Conservation (phyloP, 805 yeast genomes). For the Ogataea dorogensis region DNA sequence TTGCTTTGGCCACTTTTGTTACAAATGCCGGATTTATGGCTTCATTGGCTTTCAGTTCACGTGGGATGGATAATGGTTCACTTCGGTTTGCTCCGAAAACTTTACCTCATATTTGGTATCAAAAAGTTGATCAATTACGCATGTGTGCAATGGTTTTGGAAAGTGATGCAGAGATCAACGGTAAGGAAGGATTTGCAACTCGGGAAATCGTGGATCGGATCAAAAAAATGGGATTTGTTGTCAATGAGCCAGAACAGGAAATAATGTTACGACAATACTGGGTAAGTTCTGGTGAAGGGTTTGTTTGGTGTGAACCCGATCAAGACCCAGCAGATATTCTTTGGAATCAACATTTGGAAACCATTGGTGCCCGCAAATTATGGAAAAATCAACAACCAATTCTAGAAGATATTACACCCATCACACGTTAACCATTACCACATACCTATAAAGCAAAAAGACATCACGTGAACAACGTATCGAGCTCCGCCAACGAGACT, state of each 20-base stretch:
- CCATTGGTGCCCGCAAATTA: slow-evolving; percentile 30
- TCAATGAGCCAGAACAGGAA: slow-evolving; percentile 62
- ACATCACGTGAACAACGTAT: slow-evolving; percentile 41
- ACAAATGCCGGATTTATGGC: slow-evolving; percentile 48
- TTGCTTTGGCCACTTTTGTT: slow-evolving; percentile 49
- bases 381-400: slow-evolving; percentile 26
- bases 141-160: slow-evolving; percentile 66
- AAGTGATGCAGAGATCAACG: slow-evolving; percentile 55
- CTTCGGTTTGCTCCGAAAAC: slow-evolving; percentile 67
- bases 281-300: slow-evolving; percentile 84
- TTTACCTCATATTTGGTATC: slow-evolving; percentile 59
- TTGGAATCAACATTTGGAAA: slow-evolving; percentile 34
- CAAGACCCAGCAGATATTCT: slow-evolving; percentile 77
- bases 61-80: slow-evolving; percentile 49
- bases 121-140: slow-evolving; percentile 64
- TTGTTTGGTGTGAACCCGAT: slow-evolving; percentile 88
- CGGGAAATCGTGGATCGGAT: slow-evolving; percentile 30
- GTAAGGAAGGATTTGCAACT: slow-evolving; percentile 41
- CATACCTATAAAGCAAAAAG: slow-evolving; percentile 13
- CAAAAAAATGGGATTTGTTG: slow-evolving; percentile 37
- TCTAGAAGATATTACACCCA: slow-evolving; percentile 7
- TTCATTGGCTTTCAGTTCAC: slow-evolving; percentile 41
- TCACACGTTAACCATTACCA: slow-evolving; percentile 15
- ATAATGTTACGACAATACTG: slow-evolving; percentile 75
- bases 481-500: slow-evolving; percentile 67